phyloP scores from a whole-genome alignment of 2,329 filamentous ascomycete species.

The Penicillium sp. region DNA sequence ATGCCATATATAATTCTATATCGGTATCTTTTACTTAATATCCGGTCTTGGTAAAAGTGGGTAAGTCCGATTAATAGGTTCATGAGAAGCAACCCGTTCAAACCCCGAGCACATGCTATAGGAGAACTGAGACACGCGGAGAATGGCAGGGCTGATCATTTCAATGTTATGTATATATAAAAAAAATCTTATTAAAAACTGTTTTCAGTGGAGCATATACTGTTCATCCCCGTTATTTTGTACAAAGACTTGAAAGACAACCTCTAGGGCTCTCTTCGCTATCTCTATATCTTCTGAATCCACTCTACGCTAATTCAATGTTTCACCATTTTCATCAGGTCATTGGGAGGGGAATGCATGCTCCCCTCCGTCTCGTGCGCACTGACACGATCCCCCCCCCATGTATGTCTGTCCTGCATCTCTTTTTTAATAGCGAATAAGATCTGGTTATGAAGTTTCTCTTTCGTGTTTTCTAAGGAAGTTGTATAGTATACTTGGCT shows the following conservation, averaged over 20 bases:
- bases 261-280: no score
- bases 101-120: not conserved
- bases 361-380: not conserved
- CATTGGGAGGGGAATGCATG: conserved; percentile 1
- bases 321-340: not conserved
- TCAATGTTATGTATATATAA: not conserved
- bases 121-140: not conserved
- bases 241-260: not conserved
- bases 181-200: not conserved
- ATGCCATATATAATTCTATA: no score
- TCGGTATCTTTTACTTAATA: not conserved
- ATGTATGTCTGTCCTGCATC: conserved; percentile 8
- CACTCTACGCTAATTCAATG: not conserved
- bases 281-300: not conserved
- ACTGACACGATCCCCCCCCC: conserved; percentile 13
- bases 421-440: not conserved
- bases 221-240: not conserved
- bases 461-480: not conserved
- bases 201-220: not conserved
- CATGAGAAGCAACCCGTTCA: not conserved
- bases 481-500: not conserved
- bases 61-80: not conserved
- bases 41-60: not conserved
- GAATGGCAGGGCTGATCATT: not conserved
- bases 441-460: not conserved